Evolutionary conservation across 1,139 yeast species (phyloP).

Genomic region (Arxiozyma heterogenica): DNA sequence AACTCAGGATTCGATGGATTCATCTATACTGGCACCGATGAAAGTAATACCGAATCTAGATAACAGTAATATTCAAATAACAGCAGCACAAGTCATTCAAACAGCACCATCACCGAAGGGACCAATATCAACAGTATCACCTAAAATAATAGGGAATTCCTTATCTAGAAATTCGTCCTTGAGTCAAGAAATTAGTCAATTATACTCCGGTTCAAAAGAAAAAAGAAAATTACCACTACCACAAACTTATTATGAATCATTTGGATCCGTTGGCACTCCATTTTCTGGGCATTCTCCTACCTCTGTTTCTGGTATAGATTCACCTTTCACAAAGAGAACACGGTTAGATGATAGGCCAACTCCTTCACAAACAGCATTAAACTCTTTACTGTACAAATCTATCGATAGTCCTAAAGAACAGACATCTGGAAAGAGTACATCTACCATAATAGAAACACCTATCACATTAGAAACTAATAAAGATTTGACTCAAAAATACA

Average conservation of each 20-base stretch:
- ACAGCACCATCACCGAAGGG: neutral
- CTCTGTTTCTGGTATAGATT: slow-evolving; percentile 14
- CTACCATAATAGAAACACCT: neutral
- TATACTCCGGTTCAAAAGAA: slow-evolving; percentile 7
- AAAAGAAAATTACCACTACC: slow-evolving; percentile 19
- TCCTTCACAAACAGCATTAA: slow-evolving; percentile 26
- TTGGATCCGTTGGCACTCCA: slow-evolving; percentile 12
- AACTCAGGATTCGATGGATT: neutral
- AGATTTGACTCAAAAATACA: neutral
- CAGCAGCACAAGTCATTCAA: neutral
- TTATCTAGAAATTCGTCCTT: slow-evolving; percentile 1
- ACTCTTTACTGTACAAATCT: slow-evolving; percentile 24
- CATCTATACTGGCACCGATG: slow-evolving; percentile 1
- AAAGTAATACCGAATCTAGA: neutral
- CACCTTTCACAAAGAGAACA: slow-evolving; percentile 20
- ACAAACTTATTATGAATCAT: slow-evolving; percentile 3
- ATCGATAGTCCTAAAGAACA: slow-evolving; percentile 19
- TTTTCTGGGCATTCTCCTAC: slow-evolving; percentile 19
- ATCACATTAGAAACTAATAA: neutral
- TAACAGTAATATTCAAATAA: neutral
- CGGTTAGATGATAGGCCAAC: slow-evolving; percentile 25
- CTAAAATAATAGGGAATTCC: neutral
- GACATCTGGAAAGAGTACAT: neutral
- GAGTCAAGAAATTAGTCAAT: slow-evolving; percentile 1
- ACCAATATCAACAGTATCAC: neutral